A percentile compares a stretch with the other conserved stretches of the same genome.
Conservation (phyloP, 495 filamentous ascomycete genomes). For the Bacidia gigantensis region DNA sequence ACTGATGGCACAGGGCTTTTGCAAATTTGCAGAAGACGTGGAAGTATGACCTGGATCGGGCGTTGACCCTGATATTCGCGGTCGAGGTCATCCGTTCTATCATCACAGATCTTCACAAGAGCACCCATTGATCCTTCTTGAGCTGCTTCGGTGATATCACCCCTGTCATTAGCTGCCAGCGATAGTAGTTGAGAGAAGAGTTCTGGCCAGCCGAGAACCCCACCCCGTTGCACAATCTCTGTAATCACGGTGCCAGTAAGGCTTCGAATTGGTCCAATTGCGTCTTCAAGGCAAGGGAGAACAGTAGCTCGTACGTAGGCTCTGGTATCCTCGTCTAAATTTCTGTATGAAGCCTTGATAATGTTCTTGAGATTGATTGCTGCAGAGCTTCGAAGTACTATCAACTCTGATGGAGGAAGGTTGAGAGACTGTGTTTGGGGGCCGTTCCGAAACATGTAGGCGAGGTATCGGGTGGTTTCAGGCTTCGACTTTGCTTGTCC, state of each 20-base stretch:
- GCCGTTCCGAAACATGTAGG: conserved; percentile 69
- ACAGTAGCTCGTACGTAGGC: conserved; percentile 66
- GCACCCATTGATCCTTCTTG: conserved; percentile 93
- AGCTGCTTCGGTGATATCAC: conserved; percentile 48
- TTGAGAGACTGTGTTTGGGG: conserved; percentile 43
- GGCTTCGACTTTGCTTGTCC: conserved; percentile 77
- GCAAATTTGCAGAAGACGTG: conserved; percentile 80
- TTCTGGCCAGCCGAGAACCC: conserved; percentile 83
- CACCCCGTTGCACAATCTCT: conserved; percentile 75
- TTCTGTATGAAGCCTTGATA: conserved; percentile 54
- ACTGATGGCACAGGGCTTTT: conserved; percentile 58
- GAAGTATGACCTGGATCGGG: conserved; percentile 77
- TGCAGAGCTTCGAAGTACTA: conserved; percentile 67
- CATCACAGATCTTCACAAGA: conserved; percentile 88
- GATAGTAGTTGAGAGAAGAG: conserved; percentile 66
- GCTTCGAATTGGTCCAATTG: conserved; percentile 67
- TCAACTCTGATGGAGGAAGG: conserved; percentile 43
- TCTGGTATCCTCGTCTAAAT: conserved; percentile 54
- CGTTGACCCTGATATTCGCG: conserved; percentile 73
- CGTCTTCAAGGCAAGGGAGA: conserved; percentile 66
- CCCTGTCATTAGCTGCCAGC: conserved; percentile 57
- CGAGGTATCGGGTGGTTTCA: conserved; percentile 94
- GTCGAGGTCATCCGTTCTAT: conserved; percentile 79
- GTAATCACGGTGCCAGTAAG: conserved; percentile 90
- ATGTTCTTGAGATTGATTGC: conserved; percentile 94